phyloP scores from a whole-genome alignment of 2,329 filamentous ascomycete genomes.

The Clonostachys sp. region DNA sequence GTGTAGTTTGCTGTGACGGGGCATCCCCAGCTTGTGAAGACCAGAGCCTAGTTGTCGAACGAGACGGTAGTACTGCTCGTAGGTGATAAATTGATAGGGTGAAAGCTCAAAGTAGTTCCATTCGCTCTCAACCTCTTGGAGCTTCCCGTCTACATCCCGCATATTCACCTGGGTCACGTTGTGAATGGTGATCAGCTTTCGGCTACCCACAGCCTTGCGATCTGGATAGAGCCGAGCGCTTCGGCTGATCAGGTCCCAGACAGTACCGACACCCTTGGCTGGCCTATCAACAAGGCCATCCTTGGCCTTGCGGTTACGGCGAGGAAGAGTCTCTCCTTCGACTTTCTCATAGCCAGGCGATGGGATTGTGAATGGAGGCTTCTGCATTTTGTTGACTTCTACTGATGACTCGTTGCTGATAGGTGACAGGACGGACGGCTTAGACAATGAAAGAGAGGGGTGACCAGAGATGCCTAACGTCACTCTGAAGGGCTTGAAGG shows the following conservation, averaged over 20 bases:
- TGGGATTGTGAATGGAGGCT: conserved; percentile 72
- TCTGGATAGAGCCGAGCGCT: conserved; percentile 60
- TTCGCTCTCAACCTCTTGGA: conserved; percentile 79
- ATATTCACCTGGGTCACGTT: conserved; percentile 84
- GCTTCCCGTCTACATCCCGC: conserved; percentile 79
- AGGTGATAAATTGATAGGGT: conserved; percentile 70
- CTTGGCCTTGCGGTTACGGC: conserved; percentile 67
- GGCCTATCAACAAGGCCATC: conserved; percentile 65
- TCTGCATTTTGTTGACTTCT: conserved; percentile 47
- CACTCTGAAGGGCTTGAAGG: no score
- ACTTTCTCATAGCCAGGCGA: conserved; percentile 62
- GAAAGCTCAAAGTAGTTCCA: conserved; percentile 89
- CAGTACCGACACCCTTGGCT: conserved; percentile 65
- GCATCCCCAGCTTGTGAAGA: conserved; percentile 69
- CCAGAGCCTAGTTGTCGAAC: conserved; percentile 67
- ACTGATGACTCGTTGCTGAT: conserved; percentile 17
- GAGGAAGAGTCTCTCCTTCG: conserved; percentile 79
- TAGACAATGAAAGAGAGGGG: no score
- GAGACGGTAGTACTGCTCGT: conserved; percentile 71
- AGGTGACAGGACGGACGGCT: no score
- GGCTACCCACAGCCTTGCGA: conserved; percentile 63
- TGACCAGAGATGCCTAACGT: no score
- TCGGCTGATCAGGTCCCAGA: conserved; percentile 73
- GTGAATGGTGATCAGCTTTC: conserved; percentile 72
- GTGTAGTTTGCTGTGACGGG: conserved; percentile 65